Conservation (phyloP, 805 yeast genomes). For the Candida chilensis region DNA sequence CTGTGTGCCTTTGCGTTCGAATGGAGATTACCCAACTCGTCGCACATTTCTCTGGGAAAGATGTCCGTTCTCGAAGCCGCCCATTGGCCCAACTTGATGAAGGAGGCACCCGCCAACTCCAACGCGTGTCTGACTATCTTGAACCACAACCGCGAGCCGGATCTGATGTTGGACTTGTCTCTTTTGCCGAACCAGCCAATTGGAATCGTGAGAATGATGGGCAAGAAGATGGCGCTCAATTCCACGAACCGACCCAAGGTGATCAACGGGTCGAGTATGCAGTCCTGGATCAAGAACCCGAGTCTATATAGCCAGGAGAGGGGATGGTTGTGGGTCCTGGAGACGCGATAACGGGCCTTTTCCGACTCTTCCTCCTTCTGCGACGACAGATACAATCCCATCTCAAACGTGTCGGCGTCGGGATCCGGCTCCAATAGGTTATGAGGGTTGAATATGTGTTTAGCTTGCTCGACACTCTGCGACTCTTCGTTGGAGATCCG, state of each 20-base stretch:
- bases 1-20: conserved; percentile 77
- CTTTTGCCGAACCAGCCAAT: conserved; percentile 42
- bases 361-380: conserved; percentile 42
- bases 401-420: conserved; percentile 58
- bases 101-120: conserved; percentile 89
- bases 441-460: too few relatives aligned
- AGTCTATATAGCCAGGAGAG: conserved; percentile 24
- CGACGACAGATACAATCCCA: conserved; percentile 54
- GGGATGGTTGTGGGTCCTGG: too few relatives aligned
- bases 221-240: conserved; percentile 56
- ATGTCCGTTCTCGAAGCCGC: conserved; percentile 96
- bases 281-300: conserved; percentile 38
- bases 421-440: conserved; percentile 34
- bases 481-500: too few relatives aligned
- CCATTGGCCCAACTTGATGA: conserved; percentile 94
- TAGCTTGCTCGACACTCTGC: too few relatives aligned
- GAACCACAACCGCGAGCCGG: conserved; percentile 71
- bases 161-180: conserved; percentile 27
- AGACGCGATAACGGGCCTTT: too few relatives aligned
- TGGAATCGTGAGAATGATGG: conserved; percentile 61
- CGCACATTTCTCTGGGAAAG: conserved; percentile 72
- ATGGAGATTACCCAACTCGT: conserved; percentile 68
- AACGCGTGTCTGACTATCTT: conserved; percentile 51
- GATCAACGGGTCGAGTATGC: conserved; percentile 57
- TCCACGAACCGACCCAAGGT: conserved; percentile 66